Conservation (phyloP, 2,329 filamentous ascomycete species). For the Triangularia setosa region DNA sequence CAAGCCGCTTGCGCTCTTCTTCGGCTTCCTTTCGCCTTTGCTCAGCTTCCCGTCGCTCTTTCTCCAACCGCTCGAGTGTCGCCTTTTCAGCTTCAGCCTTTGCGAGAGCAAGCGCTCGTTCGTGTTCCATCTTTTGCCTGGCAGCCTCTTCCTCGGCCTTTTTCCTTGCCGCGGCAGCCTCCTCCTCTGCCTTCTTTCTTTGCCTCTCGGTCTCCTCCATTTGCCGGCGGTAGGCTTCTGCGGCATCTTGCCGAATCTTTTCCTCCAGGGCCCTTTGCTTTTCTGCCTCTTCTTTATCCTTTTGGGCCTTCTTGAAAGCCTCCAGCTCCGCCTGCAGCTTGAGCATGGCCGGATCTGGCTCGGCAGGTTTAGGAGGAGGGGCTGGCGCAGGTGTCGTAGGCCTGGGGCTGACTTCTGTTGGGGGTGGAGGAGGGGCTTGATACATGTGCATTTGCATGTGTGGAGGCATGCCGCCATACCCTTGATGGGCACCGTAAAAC, state of each 20-base stretch:
- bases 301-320: conserved; percentile 44
- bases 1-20: conserved; percentile 36
- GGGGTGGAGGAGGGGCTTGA: conserved; percentile 36
- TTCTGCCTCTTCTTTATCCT: conserved; percentile 43
- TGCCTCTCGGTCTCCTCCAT: conserved; percentile 17
- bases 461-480: conserved; percentile 28
- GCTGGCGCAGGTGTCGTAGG: conserved; percentile 39
- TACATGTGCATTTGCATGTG: conserved; percentile 40
- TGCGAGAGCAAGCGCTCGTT: conserved; percentile 31
- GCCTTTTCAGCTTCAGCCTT: conserved; percentile 4
- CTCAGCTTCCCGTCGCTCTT: conserved; percentile 36
- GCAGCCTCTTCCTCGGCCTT: conserved; percentile 22
- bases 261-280: conserved; percentile 42
- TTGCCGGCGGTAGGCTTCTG: conserved; percentile 19
- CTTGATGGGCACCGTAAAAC: conserved; percentile 30
- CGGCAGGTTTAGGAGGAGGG: conserved; percentile 34
- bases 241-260: conserved; percentile 33
- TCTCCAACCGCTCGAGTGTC: conserved; percentile 29
- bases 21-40: conserved; percentile 27
- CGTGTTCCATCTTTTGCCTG: conserved; percentile 37
- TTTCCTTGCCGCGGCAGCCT: not conserved
- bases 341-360: conserved; percentile 51
- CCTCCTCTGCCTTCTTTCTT: not conserved
- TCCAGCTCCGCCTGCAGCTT: conserved; percentile 58
- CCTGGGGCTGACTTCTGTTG: conserved; percentile 37